These are phyloP conservation scores for Aspergillus indologenus DNA, from an alignment of 495 filamentous ascomycete species.

Conservation along the genomic window DNA sequence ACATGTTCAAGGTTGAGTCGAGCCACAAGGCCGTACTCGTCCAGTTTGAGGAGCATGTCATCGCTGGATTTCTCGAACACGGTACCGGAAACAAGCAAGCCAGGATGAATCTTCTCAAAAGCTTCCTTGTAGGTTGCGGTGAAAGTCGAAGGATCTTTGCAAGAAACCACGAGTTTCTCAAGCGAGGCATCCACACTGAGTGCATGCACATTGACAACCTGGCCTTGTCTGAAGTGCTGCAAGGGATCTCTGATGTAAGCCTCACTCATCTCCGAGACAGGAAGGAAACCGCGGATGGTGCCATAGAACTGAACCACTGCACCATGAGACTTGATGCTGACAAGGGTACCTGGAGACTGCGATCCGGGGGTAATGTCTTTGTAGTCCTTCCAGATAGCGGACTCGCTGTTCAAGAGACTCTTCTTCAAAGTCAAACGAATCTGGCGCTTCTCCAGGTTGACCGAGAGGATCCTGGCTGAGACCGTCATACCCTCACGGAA, in stretches of 20 bases:
- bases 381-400: constrained; percentile 70
- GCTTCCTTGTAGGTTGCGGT: constrained; percentile 70
- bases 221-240: constrained; percentile 84
- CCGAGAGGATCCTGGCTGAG: constrained; percentile 79
- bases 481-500: constrained; percentile 85
- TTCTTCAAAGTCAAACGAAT: constrained; percentile 92
- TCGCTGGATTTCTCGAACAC: constrained; percentile 84
- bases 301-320: constrained; percentile 95
- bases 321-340: constrained; percentile 71
- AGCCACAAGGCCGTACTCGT: constrained; percentile 67
- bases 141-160: constrained; percentile 80
- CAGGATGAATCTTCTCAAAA: constrained; percentile 66
- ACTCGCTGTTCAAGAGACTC: constrained; percentile 83
- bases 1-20: constrained; percentile 72
- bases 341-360: constrained; percentile 78
- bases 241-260: constrained; percentile 85
- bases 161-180: constrained; percentile 78
- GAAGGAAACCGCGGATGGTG: constrained; percentile 74
- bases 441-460: constrained; percentile 69
- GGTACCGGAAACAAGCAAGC: constrained; percentile 68
- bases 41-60: constrained; percentile 72
- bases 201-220: constrained; percentile 85
- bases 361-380: constrained; percentile 63
- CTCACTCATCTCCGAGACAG: constrained; percentile 95
- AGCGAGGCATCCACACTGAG: constrained; percentile 70